Conservation (phyloP, 2,329 filamentous ascomycete genomes). For the Fonsecaea multimorphosa region DNA sequence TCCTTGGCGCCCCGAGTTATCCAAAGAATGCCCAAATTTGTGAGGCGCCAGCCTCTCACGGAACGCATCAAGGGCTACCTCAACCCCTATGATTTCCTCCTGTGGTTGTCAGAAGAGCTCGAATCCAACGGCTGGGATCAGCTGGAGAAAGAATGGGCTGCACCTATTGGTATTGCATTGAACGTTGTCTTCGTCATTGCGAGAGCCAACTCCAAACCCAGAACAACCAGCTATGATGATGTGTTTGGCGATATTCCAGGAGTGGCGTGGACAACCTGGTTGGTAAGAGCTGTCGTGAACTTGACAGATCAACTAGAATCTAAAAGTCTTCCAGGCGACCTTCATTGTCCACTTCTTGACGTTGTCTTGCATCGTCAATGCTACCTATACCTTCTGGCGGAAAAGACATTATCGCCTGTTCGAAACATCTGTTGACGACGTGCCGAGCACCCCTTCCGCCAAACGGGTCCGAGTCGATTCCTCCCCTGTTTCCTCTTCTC, state of each 20-base stretch:
- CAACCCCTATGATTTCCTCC: conserved; percentile 85
- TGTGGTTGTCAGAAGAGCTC: conserved; percentile 91
- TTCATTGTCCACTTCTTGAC: conserved; percentile 74
- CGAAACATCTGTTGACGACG: conserved; percentile 78
- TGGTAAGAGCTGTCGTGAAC: conserved; percentile 54
- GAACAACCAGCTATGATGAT: conserved; percentile 69
- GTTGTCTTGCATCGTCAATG: conserved; percentile 72
- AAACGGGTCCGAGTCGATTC: conserved; percentile 88
- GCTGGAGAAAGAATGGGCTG: conserved; percentile 71
- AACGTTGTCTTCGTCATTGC: conserved; percentile 84
- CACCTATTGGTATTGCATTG: conserved; percentile 73
- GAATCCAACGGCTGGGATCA: conserved; percentile 92
- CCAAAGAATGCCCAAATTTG: conserved; percentile 71
- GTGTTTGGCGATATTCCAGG: conserved; percentile 76
- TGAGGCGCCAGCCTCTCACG: conserved; percentile 77
- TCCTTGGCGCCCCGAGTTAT: conserved; percentile 42
- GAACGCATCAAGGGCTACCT: conserved; percentile 82
- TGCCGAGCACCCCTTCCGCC: conserved; percentile 81
- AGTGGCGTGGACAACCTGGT: conserved; percentile 70
- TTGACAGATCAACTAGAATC: conserved; percentile 12
- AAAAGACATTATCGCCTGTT: conserved; percentile 90
- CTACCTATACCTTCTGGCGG: conserved; percentile 79
- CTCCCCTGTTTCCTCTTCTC: conserved; percentile 76
- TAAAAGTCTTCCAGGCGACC: conserved; percentile 60
- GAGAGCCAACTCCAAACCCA: conserved; percentile 72